phyloP scores from a whole-genome alignment of 306 rosid genomes.

The Rubus parviflorus region DNA sequence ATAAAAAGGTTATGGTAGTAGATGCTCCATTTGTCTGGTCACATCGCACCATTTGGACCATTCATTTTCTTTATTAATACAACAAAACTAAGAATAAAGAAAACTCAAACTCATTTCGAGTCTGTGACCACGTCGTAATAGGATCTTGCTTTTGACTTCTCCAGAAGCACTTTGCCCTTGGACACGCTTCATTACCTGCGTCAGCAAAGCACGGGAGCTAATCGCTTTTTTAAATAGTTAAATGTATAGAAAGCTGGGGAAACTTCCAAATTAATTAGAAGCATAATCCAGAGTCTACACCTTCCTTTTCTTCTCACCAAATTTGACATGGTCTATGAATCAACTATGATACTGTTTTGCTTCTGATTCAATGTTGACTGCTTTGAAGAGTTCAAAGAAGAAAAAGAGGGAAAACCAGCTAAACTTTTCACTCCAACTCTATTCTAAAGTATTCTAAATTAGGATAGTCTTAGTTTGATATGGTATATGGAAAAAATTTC shows the following conservation, averaged over 20 bases:
- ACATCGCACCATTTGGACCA: conserved; percentile 9
- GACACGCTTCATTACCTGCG: not conserved
- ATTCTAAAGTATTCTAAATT: not conserved
- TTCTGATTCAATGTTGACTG: not conserved
- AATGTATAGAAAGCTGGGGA: not conserved
- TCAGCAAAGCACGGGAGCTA: not conserved
- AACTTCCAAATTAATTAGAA: not conserved
- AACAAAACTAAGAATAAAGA: not conserved
- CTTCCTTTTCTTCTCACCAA: not conserved
- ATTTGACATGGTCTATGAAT: not conserved
- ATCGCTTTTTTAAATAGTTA: not conserved
- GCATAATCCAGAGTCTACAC: not conserved
- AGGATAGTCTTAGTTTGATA: not conserved
- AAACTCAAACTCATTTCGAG: not conserved
- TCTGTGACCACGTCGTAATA: not conserved
- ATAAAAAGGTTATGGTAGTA: not conserved
- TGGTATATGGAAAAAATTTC: no score
- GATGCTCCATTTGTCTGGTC: conserved; percentile 17
- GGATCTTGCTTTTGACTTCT: not conserved
- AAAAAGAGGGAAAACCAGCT: not conserved
- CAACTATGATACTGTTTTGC: not conserved
- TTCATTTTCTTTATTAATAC: not conserved
- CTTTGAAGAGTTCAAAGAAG: not conserved
- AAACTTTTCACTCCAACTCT: not conserved
- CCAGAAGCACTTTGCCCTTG: not conserved